Evolutionary conservation across 169 alveolate genomes (phyloP).

Genomic region (Fabrea salina): DNA sequence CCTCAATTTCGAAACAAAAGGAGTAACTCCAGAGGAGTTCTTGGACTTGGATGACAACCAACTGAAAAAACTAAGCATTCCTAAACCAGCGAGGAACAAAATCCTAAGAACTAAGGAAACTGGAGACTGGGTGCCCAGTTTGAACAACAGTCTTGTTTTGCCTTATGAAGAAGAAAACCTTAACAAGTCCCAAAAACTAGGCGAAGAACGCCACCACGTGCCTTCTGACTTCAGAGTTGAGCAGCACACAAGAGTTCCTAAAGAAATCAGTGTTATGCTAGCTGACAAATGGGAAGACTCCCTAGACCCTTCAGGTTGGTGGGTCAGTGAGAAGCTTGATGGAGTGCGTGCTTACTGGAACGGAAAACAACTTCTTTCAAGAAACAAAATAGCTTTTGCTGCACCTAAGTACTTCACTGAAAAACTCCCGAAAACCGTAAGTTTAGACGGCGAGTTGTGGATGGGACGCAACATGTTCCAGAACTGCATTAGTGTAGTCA

Average conservation of each 20-base stretch:
- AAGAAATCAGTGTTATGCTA: neutral
- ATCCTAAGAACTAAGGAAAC: neutral
- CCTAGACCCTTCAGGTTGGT: constrained; percentile 62
- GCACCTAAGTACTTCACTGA: constrained; percentile 65
- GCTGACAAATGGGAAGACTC: neutral
- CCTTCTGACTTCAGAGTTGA: neutral
- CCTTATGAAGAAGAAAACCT: neutral
- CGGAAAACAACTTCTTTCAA: constrained; percentile 51
- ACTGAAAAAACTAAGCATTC: neutral
- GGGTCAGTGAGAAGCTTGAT: constrained; percentile 65
- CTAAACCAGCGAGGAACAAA: neutral
- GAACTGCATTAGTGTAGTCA: constrained; percentile 52
- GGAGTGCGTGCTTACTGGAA: constrained; percentile 69
- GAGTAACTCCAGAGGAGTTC: neutral
- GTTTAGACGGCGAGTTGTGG: constrained; percentile 74
- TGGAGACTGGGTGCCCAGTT: neutral
- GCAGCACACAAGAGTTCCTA: neutral
- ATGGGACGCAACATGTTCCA: constrained; percentile 57
- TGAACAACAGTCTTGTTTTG: neutral
- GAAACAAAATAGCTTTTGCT: constrained; percentile 51
- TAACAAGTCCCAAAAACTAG: neutral
- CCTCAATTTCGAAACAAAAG: neutral
- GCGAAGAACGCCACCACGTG: neutral
- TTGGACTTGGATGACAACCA: neutral
- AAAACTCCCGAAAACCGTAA: constrained; percentile 51